Percentiles rank a stretch among this genome's conserved stretches.
Conservation (phyloP, 305 asterid species). For the Rubia balearica region DNA sequence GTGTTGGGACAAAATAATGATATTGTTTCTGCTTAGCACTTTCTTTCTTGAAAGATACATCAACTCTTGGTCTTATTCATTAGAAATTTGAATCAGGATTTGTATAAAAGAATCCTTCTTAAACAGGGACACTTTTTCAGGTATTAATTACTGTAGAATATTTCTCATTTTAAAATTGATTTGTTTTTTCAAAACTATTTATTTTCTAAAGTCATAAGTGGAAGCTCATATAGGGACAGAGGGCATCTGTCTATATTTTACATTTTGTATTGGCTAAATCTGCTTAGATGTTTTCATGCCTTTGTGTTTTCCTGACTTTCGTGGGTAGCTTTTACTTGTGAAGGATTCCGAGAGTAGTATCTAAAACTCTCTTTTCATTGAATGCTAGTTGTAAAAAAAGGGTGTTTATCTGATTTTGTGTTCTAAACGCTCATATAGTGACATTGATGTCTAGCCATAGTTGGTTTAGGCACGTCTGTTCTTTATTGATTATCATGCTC, state of each 20-base stretch:
- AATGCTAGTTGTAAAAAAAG: neutral
- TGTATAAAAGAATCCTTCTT: neutral
- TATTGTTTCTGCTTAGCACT: neutral
- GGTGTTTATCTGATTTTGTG: neutral
- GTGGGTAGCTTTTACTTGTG: neutral
- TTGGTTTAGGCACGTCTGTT: constrained; percentile 4
- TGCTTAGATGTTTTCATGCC: neutral
- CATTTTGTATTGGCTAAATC: neutral
- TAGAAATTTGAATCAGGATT: neutral
- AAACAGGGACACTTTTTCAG: neutral
- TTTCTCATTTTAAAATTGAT: neutral
- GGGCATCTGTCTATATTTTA: neutral
- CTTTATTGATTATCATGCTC: neutral
- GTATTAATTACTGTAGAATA: neutral
- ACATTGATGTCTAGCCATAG: neutral
- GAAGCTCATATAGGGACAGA: neutral
- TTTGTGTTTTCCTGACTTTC: neutral
- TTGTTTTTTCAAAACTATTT: constrained; percentile 1
- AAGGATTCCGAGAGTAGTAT: neutral
- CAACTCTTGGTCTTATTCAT: neutral
- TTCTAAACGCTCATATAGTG: neutral
- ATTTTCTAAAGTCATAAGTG: neutral
- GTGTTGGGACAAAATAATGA: neutral
- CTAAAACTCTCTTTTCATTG: neutral
- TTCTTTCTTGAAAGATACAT: neutral